phyloP scores from a whole-genome alignment of 208 protist species.

The Angomonas deanei region DNA sequence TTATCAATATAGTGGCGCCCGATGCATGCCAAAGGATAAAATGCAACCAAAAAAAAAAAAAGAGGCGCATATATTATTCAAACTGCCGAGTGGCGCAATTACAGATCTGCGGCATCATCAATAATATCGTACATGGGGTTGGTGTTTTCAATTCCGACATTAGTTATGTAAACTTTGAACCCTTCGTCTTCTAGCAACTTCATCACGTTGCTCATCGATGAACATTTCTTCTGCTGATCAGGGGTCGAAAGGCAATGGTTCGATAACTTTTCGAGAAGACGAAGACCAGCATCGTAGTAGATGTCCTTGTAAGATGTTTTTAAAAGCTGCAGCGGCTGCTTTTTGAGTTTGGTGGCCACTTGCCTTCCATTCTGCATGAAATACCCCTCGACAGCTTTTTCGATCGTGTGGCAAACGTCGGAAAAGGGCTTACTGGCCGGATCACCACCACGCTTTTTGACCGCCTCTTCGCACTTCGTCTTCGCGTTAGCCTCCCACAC shows the following conservation, averaged over 20 bases:
- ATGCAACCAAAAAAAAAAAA: conserved; percentile 5
- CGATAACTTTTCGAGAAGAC: conserved; percentile 43
- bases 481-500: conserved; percentile 59
- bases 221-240: conserved; percentile 37
- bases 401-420: conserved; percentile 48
- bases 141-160: conserved; percentile 89
- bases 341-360: conserved; percentile 67
- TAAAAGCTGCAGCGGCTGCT: conserved; percentile 51
- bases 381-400: conserved; percentile 52
- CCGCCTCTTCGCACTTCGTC: conserved; percentile 40
- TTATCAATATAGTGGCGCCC: not conserved
- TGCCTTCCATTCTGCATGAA: conserved; percentile 80
- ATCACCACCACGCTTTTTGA: conserved; percentile 39
- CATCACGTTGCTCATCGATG: conserved; percentile 42
- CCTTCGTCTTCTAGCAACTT: conserved; percentile 38
- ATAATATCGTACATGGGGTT: conserved; percentile 90
- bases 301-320: conserved; percentile 83
- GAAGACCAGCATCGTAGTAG: conserved; percentile 72
- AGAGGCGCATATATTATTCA: not conserved
- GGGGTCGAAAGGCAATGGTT: conserved; percentile 65
- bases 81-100: not conserved
- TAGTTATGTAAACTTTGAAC: conserved; percentile 74
- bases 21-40: not conserved
- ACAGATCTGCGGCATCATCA: conserved; percentile 58
- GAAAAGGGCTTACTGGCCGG: conserved; percentile 25